Evolutionary conservation across 2,329 filamentous ascomycete species (phyloP), one percentile per base, ranked within the genome.

Genomic region (Neoascochyta sp.): DNA sequence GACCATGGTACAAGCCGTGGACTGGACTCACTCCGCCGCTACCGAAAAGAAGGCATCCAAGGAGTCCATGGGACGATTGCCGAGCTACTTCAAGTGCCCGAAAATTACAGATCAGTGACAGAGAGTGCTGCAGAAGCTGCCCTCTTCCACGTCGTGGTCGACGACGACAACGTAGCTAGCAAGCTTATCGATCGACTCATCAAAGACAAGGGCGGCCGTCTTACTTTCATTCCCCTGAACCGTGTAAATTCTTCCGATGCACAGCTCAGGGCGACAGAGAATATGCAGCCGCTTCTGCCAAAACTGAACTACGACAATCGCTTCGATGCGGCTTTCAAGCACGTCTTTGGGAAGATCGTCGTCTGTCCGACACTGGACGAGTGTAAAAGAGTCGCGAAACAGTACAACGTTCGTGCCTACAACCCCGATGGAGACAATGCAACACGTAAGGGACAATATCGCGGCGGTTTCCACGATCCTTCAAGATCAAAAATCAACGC

Each of bases 91-190:
- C 79, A 88, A 32, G 87, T 95, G 27, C 78, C 74, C 35, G 87
- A 95, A 30, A 76, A 79, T 30, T 96, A 95, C 64, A 80, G 88
- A 39, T 80, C 89, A 8, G 87, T 92, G 2, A 83, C 93, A 7
- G 92, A 98, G 64, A 87, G 94, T 49, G 92, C 89, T 29, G 92
- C 90, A 3, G 92, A 92, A 11, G 82, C 81, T 42, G 94, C 87
- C 58, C 73, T 98, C 7, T 98, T 98, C 66, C 87, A 98, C 63
- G 95, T 95, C 46, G 81, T 98, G 8, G 90, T 96, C 23, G 90
- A 98, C 60, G 90, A 83, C 27, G 87, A 93, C 39, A 79, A 84
- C 22, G 95, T 89, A 0, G 88, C 89, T 1, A 87, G 86, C 1
- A 78, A 79, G 46, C 76, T 95, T 18, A 79, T 92, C 23, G 83